These are phyloP conservation scores for Cavenderia fasciculata DNA, from an alignment of 78 protist species.

Conservation along the genomic window DNA sequence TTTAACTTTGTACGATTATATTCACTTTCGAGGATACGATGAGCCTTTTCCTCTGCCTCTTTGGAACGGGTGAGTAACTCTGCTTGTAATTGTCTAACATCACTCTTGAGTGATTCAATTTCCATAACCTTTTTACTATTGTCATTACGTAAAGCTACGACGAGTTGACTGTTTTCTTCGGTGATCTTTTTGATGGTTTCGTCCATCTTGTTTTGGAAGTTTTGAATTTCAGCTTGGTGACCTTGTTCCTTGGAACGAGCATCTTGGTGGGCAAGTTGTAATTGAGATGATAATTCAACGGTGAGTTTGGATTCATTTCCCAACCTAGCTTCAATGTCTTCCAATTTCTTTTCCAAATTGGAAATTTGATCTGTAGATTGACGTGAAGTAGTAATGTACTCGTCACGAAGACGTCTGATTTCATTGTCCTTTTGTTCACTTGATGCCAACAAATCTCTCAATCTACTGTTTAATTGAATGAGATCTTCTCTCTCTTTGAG, in stretches of 20 bases:
- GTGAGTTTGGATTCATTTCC: not conserved
- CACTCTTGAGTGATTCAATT: constrained; percentile 1
- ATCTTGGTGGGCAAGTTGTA: constrained; percentile 1
- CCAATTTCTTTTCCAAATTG: not conserved
- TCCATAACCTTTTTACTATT: not conserved
- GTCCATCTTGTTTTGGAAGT: not conserved
- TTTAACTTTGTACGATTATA: constrained; percentile 14
- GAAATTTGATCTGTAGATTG: not conserved
- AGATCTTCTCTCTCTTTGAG: constrained; percentile 53
- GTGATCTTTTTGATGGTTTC: constrained; percentile 17
- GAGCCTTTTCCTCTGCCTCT: constrained; percentile 51
- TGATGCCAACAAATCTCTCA: not conserved
- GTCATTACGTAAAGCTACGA: constrained; percentile 1
- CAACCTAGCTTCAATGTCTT: not conserved
- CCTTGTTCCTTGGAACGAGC: constrained; percentile 21
- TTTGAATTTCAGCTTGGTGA: constrained; percentile 1
- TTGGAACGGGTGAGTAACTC: constrained; percentile 20
- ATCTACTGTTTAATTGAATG: not conserved
- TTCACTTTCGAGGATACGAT: constrained; percentile 25
- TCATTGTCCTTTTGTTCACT: constrained; percentile 20
- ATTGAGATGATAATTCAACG: not conserved
- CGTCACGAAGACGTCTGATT: not conserved
- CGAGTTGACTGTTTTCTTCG: not conserved
- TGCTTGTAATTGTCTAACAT: constrained; percentile 11
- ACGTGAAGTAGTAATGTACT: not conserved